A percentile compares a stretch with the other conserved stretches of the same genome.
Evolutionary conservation across 805 yeast genomes (phyloP).

Genomic region (Scheffersomyces lignosus): DNA sequence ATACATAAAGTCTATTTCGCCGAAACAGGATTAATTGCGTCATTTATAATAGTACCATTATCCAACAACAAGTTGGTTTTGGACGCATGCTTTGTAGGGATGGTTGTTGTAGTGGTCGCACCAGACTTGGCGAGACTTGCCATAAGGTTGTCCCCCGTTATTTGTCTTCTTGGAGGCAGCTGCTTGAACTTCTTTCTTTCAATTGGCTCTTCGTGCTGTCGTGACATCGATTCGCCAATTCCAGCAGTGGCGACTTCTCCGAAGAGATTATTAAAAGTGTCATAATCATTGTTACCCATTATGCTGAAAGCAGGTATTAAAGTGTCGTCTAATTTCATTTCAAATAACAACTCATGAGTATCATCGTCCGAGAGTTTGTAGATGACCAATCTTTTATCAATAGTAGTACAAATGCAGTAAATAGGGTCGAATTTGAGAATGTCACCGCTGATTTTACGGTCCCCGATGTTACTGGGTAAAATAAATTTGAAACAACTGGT

Average conservation of each 20-base stretch:
- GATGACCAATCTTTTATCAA: slow-evolving; percentile 20
- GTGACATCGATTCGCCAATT: background rate
- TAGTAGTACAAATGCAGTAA: slow-evolving; percentile 20
- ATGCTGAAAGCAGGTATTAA: slow-evolving; percentile 11
- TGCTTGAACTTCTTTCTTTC: background rate
- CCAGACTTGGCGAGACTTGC: too few species aligned
- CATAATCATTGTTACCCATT: slow-evolving; percentile 7
- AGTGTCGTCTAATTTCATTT: slow-evolving; percentile 12
- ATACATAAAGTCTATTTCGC: background rate
- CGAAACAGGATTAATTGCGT: background rate
- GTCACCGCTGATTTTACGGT: background rate
- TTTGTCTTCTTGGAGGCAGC: background rate
- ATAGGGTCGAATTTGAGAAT: slow-evolving; percentile 21
- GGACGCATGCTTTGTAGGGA: background rate
- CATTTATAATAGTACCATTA: background rate
- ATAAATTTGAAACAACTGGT: slow-evolving; percentile 14
- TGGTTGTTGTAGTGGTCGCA: too few species aligned
- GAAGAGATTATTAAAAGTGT: slow-evolving; percentile 7
- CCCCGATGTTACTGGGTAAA: slow-evolving; percentile 5
- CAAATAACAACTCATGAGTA: slow-evolving; percentile 13
- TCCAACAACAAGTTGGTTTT: background rate
- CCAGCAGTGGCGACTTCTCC: slow-evolving; percentile 3
- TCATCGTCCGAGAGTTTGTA: slow-evolving; percentile 22
- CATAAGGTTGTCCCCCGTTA: background rate
- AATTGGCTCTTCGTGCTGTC: background rate